phyloP scores from a whole-genome alignment of 495 filamentous ascomycete species.

The Achaetomiella virescens region DNA sequence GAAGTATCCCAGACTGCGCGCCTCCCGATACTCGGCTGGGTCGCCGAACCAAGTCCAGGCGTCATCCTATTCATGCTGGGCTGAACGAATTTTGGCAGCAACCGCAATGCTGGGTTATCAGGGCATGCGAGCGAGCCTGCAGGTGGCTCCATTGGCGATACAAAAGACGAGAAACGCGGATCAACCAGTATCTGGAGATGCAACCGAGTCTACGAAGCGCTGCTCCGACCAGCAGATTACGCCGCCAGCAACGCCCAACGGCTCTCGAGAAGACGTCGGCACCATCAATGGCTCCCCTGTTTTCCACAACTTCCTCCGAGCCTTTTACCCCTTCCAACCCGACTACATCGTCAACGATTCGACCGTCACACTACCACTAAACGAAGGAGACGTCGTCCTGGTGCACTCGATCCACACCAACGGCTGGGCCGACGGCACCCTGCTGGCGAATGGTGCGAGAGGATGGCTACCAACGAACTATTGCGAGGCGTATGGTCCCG shows the following conservation, averaged over 20 bases:
- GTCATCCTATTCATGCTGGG: conserved; percentile 34
- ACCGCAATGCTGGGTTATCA: conserved; percentile 48
- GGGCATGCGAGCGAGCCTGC: conserved; percentile 50
- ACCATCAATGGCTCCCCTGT: conserved; percentile 42
- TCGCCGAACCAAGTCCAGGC: conserved; percentile 11
- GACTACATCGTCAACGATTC: conserved; percentile 58
- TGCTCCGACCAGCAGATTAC: conserved; percentile 56
- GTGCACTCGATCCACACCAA: conserved; percentile 97
- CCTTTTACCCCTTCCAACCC: conserved; percentile 92
- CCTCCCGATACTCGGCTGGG: conserved; percentile 4
- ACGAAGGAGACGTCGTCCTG: conserved; percentile 85
- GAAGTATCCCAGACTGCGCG: too few species aligned
- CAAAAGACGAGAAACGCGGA: conserved; percentile 44
- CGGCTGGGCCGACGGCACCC: conserved; percentile 98
- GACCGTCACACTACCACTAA: conserved; percentile 81
- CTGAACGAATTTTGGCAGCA: conserved; percentile 26
- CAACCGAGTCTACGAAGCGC: conserved; percentile 36
- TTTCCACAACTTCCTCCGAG: conserved; percentile 92
- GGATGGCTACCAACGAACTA: conserved; percentile 99
- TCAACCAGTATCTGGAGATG: conserved; percentile 36
- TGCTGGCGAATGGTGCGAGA: conserved; percentile 76
- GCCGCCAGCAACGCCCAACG: conserved; percentile 66
- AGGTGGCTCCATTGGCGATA: conserved; percentile 71
- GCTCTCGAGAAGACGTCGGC: conserved; percentile 52
- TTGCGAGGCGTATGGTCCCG: conserved; percentile 87